phyloP scores from a whole-genome alignment of 176 grass and related monocot species.

The Oryza coarctata region DNA sequence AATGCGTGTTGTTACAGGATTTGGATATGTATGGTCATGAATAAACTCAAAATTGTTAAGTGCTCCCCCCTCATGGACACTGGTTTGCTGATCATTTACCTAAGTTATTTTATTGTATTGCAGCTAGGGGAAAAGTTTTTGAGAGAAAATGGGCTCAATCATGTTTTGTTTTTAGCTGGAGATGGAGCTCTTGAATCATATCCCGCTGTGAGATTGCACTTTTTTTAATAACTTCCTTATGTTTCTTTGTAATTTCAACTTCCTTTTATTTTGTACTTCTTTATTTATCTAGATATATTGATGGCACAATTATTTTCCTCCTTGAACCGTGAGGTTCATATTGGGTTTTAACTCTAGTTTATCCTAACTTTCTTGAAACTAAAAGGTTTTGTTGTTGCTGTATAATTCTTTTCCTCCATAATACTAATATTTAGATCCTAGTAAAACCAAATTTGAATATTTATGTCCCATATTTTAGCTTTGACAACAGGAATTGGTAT shows the following conservation, averaged over 20 bases:
- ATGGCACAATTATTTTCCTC: constrained; percentile 3
- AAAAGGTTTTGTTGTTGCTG: no score
- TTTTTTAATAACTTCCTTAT: constrained; percentile 12
- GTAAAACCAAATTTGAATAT: background rate
- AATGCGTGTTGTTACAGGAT: constrained; percentile 83
- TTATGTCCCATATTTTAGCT: background rate
- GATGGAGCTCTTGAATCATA: constrained; percentile 95
- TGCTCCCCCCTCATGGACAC: background rate
- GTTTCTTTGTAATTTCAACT: background rate
- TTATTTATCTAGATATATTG: background rate
- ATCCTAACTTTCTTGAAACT: no score
- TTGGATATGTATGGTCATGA: constrained; percentile 69
- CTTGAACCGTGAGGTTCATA: no score
- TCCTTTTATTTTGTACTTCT: background rate
- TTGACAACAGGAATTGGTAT: constrained; percentile 7
- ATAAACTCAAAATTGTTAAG: constrained; percentile 30
- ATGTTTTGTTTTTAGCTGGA: constrained; percentile 62
- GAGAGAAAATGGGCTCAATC: constrained; percentile 69
- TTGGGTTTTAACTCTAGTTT: no score
- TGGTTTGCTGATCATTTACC: constrained; percentile 31
- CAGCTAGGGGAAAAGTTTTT: constrained; percentile 82
- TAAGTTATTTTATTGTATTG: constrained; percentile 40
- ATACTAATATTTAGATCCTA: background rate
- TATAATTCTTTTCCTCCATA: background rate
- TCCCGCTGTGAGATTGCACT: constrained; percentile 72